Conservation (phyloP, 148 eudicot genomes). For the Camellia lanceoleosa region DNA sequence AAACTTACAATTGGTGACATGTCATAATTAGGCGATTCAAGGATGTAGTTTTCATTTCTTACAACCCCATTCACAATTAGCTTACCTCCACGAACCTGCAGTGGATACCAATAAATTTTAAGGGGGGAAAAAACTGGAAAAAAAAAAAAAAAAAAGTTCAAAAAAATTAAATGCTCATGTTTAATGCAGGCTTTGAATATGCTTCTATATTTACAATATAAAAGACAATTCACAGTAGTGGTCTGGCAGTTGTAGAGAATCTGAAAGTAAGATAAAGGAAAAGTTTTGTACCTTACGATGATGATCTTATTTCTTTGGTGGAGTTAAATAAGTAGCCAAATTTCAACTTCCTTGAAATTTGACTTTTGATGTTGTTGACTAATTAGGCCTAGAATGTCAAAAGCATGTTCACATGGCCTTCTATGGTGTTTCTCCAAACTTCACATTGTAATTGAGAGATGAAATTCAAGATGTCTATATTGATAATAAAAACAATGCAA, state of each 20-base stretch:
- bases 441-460: background rate
- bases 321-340: background rate
- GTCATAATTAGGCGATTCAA: constrained; percentile 80
- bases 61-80: constrained; percentile 72
- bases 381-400: background rate
- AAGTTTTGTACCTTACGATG: background rate
- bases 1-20: constrained; percentile 71
- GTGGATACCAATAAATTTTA: background rate
- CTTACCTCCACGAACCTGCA: constrained; percentile 85
- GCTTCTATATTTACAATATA: background rate
- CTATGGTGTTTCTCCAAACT: background rate
- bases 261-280: background rate
- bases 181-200: background rate
- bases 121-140: background rate
- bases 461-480: background rate
- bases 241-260: background rate
- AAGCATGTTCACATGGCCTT: background rate
- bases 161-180: background rate
- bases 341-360: background rate
- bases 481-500: background rate
- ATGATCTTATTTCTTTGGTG: background rate
- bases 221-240: background rate
- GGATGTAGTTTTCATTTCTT: constrained; percentile 62
- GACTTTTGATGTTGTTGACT: background rate
- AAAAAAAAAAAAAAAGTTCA: background rate